Conservation (phyloP, 2,329 filamentous ascomycete genomes). For the Stenocarpella maydis region DNA sequence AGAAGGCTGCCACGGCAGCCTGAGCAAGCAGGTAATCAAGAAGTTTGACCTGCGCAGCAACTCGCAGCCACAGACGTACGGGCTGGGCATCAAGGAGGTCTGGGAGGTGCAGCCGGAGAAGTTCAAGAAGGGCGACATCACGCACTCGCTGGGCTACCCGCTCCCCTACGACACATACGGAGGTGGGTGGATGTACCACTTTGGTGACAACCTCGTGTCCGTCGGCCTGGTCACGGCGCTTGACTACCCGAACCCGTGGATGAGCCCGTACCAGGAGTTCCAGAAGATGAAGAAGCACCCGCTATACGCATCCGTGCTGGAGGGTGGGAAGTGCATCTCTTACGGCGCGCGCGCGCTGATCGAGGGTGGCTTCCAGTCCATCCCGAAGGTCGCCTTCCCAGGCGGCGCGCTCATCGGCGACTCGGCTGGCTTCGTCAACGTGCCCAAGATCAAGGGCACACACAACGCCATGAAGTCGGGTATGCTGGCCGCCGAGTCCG, state of each 20-base stretch:
- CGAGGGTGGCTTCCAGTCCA: conserved; percentile 96
- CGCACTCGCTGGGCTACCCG: conserved; percentile 93
- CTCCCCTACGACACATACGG: conserved; percentile 90
- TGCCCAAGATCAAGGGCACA: conserved; percentile 98
- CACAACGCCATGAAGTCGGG: conserved; percentile 98
- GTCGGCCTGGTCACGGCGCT: conserved; percentile 91
- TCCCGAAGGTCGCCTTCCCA: conserved; percentile 95
- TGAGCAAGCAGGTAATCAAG: conserved; percentile 94
- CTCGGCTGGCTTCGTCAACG: conserved; percentile 94
- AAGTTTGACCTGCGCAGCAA: conserved; percentile 91
- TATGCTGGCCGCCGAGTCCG: conserved; percentile 93
- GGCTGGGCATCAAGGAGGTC: conserved; percentile 92
- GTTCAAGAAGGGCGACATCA: conserved; percentile 85
- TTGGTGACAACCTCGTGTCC: conserved; percentile 94
- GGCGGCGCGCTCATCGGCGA: conserved; percentile 96
- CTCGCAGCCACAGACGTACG: conserved; percentile 94
- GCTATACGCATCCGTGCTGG: conserved; percentile 84
- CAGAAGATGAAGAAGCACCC: conserved; percentile 99
- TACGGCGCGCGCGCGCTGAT: conserved; percentile 92
- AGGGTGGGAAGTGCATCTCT: conserved; percentile 96
- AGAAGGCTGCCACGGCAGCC: conserved; percentile 93
- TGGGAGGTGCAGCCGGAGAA: conserved; percentile 96
- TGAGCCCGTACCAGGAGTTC: conserved; percentile 95
- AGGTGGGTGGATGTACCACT: conserved; percentile 99
- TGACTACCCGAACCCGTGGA: conserved; percentile 96